Evolutionary conservation across 177 flowering plant species (phyloP), one percentile per base, ranked within the genome.

Genomic region (Vitis hybrid): DNA sequence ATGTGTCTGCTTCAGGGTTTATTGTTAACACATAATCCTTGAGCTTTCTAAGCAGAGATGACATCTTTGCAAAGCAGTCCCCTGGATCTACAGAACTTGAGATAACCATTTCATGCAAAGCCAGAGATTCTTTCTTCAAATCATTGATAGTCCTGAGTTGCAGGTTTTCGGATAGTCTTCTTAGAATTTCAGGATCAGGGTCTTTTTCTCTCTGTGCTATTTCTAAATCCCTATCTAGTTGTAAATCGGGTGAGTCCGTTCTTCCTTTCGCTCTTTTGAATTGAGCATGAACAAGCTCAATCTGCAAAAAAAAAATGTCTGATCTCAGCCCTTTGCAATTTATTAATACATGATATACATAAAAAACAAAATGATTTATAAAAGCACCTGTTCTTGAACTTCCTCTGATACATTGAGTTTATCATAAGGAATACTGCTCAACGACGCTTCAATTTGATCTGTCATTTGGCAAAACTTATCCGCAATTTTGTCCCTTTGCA

Each of bases 271-370:
- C 94, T 82, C 98, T 82, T 77, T 61, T 85, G 67, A 92, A 88
- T 80, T 94, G 98, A 55, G 87, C 75, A 76, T 89, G 97, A 64
- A 94, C 92, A 14, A 94, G 95, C 77, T 87, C 90, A 75, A 79
- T 82, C 98, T 93, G 84, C 70, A 71, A 69, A 13, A 66, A 18
- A 18, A 4, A 63, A 20, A 24, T 20, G 28, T 3, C 28, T 24
- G 28, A 24, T 24, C 28, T 24, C 28, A 24, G 28, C 28, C 28
- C 28, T 24, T 24, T 24, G 28, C 28, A 24, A 24, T 24, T 24
- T 24, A 24, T 24, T 24, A 24, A 24, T 24, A 24, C 28, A 24
- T 24, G 28, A 24, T 24, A 24, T 24, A 24, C 28, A 24, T 24
- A 3, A 24, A 24, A 44, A 62, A 44, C 20, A 13, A 47, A 47